Evolutionary conservation across 805 yeast species (phyloP).

Genomic region (Jamesozyma rosinii): DNA sequence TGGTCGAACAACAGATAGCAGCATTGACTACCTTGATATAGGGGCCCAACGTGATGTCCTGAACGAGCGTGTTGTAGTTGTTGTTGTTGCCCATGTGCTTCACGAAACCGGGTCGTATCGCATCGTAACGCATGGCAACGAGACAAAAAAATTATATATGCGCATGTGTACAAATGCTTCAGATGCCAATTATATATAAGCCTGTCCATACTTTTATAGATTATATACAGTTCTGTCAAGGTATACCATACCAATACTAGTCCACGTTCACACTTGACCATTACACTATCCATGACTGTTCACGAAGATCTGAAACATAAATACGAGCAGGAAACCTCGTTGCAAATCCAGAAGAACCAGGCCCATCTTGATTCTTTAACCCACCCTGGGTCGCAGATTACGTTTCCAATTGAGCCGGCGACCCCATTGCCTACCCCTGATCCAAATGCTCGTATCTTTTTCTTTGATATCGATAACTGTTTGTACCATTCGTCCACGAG

Average conservation of each 20-base stretch:
- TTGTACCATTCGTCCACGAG: slow-evolving; percentile 64
- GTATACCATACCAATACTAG: no score
- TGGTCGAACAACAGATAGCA: background rate
- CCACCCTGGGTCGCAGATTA: slow-evolving; percentile 30
- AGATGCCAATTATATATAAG: no score
- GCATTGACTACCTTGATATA: background rate
- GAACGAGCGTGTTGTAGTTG: no score
- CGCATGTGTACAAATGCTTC: no score
- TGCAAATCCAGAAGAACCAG: slow-evolving; percentile 24
- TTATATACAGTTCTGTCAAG: no score
- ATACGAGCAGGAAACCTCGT: slow-evolving; percentile 16
- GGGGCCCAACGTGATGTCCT: no score
- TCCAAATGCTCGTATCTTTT: slow-evolving; percentile 40
- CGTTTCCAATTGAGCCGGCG: slow-evolving; percentile 23
- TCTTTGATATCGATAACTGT: slow-evolving; percentile 92
- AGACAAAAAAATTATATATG: background rate
- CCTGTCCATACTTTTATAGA: no score
- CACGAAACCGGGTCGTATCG: no score
- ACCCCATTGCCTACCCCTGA: slow-evolving; percentile 20
- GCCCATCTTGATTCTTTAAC: slow-evolving; percentile 27
- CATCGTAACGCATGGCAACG: background rate
- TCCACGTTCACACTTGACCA: no score
- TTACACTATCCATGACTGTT: no score
- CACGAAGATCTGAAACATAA: background rate
- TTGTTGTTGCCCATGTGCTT: no score